Evolutionary conservation across 2,329 filamentous ascomycete genomes (phyloP), one percentile per base, ranked within the genome.

Genomic region (Pezicula radicicola): DNA sequence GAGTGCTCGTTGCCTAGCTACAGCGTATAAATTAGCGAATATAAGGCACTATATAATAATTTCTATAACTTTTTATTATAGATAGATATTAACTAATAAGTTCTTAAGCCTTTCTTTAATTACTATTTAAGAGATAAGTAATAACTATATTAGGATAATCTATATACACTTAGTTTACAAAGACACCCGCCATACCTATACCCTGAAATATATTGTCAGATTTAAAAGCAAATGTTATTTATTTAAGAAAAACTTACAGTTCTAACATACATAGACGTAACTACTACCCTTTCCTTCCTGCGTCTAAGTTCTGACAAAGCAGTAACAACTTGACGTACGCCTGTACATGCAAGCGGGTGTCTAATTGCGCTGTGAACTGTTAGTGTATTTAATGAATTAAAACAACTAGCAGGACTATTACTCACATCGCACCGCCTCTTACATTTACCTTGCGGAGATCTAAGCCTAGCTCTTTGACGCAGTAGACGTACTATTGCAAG

Each of bases 151-250:
- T n/a, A n/a, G n/a, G n/a, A n/a, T n/a, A n/a, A n/a, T n/a, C n/a
- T n/a, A n/a, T n/a, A n/a, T n/a, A n/a, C n/a, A n/a, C n/a, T n/a
- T n/a, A n/a, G n/a, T n/a, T n/a, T n/a, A n/a, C n/a, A n/a, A n/a
- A n/a, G n/a, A n/a, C n/a, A n/a, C 91, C 90, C 54, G 91, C 91
- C 91, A 96, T 95, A 51, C 92, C 92, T 93, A 97, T 97, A 52
- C 91, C 61, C 33, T 36, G 33, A 8, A 9, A 36, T 9, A 15
- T 36, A 36, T 36, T 8, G 9, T 8, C 8, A 36, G 33, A 8
- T 36, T 36, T 15, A 36, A 9, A 15, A 36, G 9, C 15, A 15
- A 36, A 15, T 36, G 15, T 36, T 36, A 15, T 15, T 9, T 36
- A 15, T 36, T n/a, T n/a, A n/a, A n/a, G n/a, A n/a, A n/a, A n/a